Evolutionary conservation across 768 basidiomycete species (phyloP).

Genomic region (Hericium coralloides): DNA sequence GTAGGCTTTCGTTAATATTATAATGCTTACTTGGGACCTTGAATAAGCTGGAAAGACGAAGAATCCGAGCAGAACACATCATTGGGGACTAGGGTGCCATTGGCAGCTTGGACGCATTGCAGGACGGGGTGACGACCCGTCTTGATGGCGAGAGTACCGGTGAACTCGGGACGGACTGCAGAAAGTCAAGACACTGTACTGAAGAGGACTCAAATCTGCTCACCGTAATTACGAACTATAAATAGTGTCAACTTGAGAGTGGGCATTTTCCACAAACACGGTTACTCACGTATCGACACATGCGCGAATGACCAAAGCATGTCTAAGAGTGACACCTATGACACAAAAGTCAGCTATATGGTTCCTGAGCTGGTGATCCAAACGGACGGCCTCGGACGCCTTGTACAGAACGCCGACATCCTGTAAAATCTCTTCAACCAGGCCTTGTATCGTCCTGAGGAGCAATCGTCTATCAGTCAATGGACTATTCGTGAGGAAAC

Average conservation of each 20-base stretch:
- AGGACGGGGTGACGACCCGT: slow-evolving; percentile 83
- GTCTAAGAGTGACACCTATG: slow-evolving; percentile 78
- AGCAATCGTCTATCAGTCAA: background rate
- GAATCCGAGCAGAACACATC: slow-evolving; percentile 84
- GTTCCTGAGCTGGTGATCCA: too few relatives aligned
- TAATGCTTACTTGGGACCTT: slow-evolving; percentile 72
- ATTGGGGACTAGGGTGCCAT: slow-evolving; percentile 69
- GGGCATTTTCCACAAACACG: too few relatives aligned
- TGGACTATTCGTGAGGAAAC: slow-evolving; percentile 6
- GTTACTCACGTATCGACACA: slow-evolving; percentile 59
- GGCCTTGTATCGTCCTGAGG: slow-evolving; percentile 66
- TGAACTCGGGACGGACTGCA: slow-evolving; percentile 85
- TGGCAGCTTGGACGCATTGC: slow-evolving; percentile 55
- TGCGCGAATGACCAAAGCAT: slow-evolving; percentile 88
- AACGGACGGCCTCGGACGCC: slow-evolving; percentile 76
- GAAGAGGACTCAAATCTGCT: background rate
- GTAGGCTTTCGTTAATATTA: too few relatives aligned
- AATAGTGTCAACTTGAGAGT: background rate
- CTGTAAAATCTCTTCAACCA: slow-evolving; percentile 60
- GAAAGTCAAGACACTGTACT: background rate
- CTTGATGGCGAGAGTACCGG: slow-evolving; percentile 83
- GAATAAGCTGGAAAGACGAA: slow-evolving; percentile 84
- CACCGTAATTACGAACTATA: slow-evolving; percentile 45
- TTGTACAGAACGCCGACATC: slow-evolving; percentile 81
- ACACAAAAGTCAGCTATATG: background rate